phyloP scores from a whole-genome alignment of 306 rosid species.

The Fagus sylvatica region DNA sequence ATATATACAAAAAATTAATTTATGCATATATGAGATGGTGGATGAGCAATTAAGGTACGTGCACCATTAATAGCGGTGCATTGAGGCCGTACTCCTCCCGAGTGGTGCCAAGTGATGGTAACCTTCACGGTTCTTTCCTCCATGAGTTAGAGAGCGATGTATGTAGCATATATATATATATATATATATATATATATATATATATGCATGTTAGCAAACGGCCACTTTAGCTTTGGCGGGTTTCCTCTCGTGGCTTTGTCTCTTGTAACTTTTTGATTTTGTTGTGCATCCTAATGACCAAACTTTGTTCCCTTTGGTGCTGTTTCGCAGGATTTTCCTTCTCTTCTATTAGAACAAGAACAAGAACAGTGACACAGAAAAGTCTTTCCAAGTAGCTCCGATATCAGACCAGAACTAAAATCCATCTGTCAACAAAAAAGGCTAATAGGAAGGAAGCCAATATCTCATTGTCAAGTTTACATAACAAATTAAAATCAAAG shows the following conservation, averaged over 20 bases:
- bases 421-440: too few relatives aligned
- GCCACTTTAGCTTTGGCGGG: background rate
- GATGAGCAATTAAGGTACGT: too few relatives aligned
- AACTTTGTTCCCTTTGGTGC: background rate
- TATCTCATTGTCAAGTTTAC: background rate
- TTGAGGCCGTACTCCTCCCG: background rate
- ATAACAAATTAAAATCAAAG: background rate
- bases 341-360: conserved; percentile 5
- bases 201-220: background rate
- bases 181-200: too few relatives aligned
- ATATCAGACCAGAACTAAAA: background rate
- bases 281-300: background rate
- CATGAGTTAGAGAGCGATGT: background rate
- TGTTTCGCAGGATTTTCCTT: conserved; percentile 21
- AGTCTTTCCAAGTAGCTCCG: background rate
- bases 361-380: background rate
- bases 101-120: conserved; percentile 15
- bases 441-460: background rate
- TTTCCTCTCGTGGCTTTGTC: background rate
- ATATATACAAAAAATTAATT: too few relatives aligned
- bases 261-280: background rate
- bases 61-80: background rate
- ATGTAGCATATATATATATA: background rate
- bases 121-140: conserved; percentile 35
- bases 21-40: too few relatives aligned